Evolutionary conservation across 2,329 filamentous ascomycete genomes (phyloP), one percentile per base, ranked within the genome.

Genomic region (Neopestalotiopsis rosae): DNA sequence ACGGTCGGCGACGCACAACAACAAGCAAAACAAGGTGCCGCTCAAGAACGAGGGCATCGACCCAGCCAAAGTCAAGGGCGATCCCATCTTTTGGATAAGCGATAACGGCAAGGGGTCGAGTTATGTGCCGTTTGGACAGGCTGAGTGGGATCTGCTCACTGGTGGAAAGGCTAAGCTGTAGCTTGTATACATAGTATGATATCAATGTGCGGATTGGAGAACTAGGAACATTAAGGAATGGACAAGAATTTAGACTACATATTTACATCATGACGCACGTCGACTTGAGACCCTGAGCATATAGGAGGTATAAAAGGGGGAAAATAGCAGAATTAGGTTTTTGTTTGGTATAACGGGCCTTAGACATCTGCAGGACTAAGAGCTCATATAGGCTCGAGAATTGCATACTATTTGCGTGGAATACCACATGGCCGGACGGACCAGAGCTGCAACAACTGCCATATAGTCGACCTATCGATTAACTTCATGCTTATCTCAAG

Each of bases 21-120:
- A 94, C 77, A 95, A 95, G 81, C 92, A 94, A 80, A 93, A 94
- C 76, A 95, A 95, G 78, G 87, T 90, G 1, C 90, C 90, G 0
- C 81, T 94, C 61, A 85, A 91, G 74, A 87, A 88, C 61, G 90
- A 92, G 71, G 91, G 91, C 0, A 86, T 92, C 14, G 87, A 93
- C 76, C 86, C 88, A 1, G 78, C 79, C 30, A 84, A 84, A 75
- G 80, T 85, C 4, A 76, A 79, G 28, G 72, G 79, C 1, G 86
- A 87, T 67, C 74, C 79, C 34, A 68, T 88, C 3, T 78, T 84
- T 30, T 83, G 93, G 79, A 89, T 89, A 73, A 90, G 89, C 81
- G 79, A 89, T 9, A 83, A 84, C 69, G 87, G 85, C 0, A 86
- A 86, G 79, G 76, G 83, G 3, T 81, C 84, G 30, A 84, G 82